phyloP scores from a whole-genome alignment of 805 yeast genomes.

The Candida gorgasii region DNA sequence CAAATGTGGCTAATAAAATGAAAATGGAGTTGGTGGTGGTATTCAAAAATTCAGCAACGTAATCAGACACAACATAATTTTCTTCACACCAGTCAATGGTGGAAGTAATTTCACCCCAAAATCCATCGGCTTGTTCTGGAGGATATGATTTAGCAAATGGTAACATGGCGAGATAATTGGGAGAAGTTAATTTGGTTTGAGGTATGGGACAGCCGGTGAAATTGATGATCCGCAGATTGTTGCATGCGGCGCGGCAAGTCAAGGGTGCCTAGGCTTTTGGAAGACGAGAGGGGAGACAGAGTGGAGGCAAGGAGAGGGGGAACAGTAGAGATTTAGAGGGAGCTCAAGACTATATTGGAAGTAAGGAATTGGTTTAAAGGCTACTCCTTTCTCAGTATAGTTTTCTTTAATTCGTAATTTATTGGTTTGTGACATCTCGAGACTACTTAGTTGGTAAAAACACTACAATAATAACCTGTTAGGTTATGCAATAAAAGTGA shows the following conservation, averaged over 20 bases:
- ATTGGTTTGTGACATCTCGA: too few relatives aligned
- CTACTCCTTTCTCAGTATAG: too few relatives aligned
- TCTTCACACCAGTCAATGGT: constrained; percentile 99
- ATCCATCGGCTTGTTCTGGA: constrained; percentile 54
- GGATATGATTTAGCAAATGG: constrained; percentile 60
- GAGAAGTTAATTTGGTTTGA: neutral
- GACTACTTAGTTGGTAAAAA: too few relatives aligned
- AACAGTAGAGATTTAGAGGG: neutral
- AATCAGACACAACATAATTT: constrained; percentile 83
- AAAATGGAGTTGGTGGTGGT: constrained; percentile 74
- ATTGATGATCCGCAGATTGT: constrained; percentile 8
- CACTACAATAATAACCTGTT: too few relatives aligned
- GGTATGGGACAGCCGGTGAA: constrained; percentile 3
- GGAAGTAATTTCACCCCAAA: constrained; percentile 83
- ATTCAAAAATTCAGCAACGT: constrained; percentile 88
- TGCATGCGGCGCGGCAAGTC: constrained; percentile 7
- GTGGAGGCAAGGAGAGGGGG: neutral
- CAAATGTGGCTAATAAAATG: constrained; percentile 56
- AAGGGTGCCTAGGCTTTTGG: neutral
- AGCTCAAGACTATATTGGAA: too few relatives aligned
- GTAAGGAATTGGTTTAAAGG: too few relatives aligned
- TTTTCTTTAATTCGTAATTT: too few relatives aligned
- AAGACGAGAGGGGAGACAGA: neutral
- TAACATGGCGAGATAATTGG: constrained; percentile 24
- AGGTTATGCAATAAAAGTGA: too few relatives aligned